These are phyloP conservation scores for Chaetomidium leptoderma DNA, from an alignment of 495 filamentous ascomycete genomes.

Conservation along the genomic window DNA sequence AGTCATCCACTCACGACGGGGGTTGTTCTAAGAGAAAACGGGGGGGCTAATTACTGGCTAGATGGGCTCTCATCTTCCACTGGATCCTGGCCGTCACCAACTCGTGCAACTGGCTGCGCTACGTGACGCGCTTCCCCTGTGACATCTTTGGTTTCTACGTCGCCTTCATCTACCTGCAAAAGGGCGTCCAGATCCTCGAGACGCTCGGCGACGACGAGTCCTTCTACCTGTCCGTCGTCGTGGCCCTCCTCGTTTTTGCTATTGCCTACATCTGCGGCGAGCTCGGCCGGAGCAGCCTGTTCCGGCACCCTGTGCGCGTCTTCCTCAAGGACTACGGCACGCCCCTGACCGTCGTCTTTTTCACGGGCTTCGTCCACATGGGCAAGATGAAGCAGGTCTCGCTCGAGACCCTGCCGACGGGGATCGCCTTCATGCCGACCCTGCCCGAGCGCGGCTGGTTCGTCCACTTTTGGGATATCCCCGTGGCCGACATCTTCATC, in stretches of 20 bases:
- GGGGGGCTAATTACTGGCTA: slow-evolving; percentile 22
- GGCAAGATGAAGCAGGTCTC: slow-evolving; percentile 68
- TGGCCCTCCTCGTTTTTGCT: slow-evolving; percentile 68
- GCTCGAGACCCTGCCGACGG: slow-evolving; percentile 63
- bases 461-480: slow-evolving; percentile 81
- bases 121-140: slow-evolving; percentile 80
- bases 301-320: slow-evolving; percentile 65
- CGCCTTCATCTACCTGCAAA: slow-evolving; percentile 80
- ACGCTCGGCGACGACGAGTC: slow-evolving; percentile 50
- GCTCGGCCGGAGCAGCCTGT: slow-evolving; percentile 64
- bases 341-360: slow-evolving; percentile 78
- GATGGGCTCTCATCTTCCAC: slow-evolving; percentile 77
- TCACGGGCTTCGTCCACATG: slow-evolving; percentile 81
- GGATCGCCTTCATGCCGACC: slow-evolving; percentile 79
- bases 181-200: slow-evolving; percentile 74
- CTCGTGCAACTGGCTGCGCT: slow-evolving; percentile 71
- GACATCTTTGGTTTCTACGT: slow-evolving; percentile 90
- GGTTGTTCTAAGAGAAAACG: not conserved
- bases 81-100: slow-evolving; percentile 76
- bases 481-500: slow-evolving; percentile 70
- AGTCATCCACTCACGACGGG: slow-evolving; percentile 22
- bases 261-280: slow-evolving; percentile 66
- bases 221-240: slow-evolving; percentile 71
- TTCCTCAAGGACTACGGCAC: slow-evolving; percentile 84
- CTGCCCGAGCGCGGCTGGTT: slow-evolving; percentile 68